A percentile compares a stretch with the other conserved stretches of the same genome.
phyloP scores from a whole-genome alignment of 1,139 yeast genomes.

The Entelexis paramagnoliae region DNA sequence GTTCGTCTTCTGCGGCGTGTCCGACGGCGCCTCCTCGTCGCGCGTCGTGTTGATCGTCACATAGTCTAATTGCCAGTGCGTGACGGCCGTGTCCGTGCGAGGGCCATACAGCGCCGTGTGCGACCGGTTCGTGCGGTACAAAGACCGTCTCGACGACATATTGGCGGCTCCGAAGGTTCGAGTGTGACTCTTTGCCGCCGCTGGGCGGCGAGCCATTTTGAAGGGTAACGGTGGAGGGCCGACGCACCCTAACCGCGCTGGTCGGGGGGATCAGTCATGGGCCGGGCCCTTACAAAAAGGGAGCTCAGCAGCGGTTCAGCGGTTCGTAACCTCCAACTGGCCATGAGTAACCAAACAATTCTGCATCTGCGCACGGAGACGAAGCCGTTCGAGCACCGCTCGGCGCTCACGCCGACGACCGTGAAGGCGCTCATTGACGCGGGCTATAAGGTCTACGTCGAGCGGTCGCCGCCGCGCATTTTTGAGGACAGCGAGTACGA shows the following conservation, averaged over 20 bases:
- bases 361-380: constrained; percentile 85
- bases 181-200: neutral
- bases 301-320: neutral
- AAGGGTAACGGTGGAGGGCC: neutral
- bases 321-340: neutral
- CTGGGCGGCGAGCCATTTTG: too few species aligned
- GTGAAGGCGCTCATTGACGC: constrained; percentile 75
- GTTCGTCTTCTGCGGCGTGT: constrained; percentile 27
- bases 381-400: constrained; percentile 94
- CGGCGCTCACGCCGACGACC: constrained; percentile 88
- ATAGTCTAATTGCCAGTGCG: constrained; percentile 20
- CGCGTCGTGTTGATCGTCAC: constrained; percentile 16
- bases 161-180: neutral
- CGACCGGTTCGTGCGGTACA: constrained; percentile 20
- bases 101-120: constrained; percentile 24
- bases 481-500: constrained; percentile 68
- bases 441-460: constrained; percentile 82
- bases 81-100: constrained; percentile 20
- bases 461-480: constrained; percentile 73
- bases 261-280: neutral
- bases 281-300: neutral
- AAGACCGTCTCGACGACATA: constrained; percentile 23
- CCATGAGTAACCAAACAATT: constrained; percentile 30
- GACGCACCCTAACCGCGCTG: neutral
- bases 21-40: constrained; percentile 27